phyloP scores from a whole-genome alignment of 306 rosid species.

The Prunus fruticosa region DNA sequence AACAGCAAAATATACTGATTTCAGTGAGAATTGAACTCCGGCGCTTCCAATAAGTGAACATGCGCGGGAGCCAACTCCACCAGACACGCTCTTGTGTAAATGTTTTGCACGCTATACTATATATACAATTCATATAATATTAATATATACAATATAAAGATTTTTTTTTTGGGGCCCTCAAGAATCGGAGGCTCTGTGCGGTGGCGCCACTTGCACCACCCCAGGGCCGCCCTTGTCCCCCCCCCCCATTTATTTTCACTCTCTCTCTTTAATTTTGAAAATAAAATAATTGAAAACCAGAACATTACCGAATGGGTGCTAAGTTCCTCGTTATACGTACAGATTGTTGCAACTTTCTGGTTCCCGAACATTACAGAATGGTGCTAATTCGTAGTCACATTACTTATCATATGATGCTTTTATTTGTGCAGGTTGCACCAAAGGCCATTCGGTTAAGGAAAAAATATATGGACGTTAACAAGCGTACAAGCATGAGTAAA shows the following conservation, averaged over 20 bases:
- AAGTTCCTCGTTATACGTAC: not conserved
- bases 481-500: conserved; percentile 84
- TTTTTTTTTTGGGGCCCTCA: no score
- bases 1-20: no score
- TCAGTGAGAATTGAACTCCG: no score
- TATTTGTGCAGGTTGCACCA: conserved; percentile 73
- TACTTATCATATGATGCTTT: not conserved
- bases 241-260: not conserved
- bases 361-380: no score
- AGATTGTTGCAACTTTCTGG: not conserved
- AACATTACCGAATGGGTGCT: not conserved
- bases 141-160: no score
- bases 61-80: no score
- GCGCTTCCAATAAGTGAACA: no score
- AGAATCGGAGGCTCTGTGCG: no score
- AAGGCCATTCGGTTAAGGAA: conserved; percentile 82
- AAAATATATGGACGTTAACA: conserved; percentile 82
- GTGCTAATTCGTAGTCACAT: not conserved
- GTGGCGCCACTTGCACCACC: no score
- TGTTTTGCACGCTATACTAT: no score
- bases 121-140: no score
- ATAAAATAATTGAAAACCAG: not conserved
- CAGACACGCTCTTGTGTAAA: no score
- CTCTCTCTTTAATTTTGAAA: not conserved
- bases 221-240: not conserved